Base-by-base conservation (phyloP, 495 filamentous ascomycete species). In the Evernia prunastri region DNA sequence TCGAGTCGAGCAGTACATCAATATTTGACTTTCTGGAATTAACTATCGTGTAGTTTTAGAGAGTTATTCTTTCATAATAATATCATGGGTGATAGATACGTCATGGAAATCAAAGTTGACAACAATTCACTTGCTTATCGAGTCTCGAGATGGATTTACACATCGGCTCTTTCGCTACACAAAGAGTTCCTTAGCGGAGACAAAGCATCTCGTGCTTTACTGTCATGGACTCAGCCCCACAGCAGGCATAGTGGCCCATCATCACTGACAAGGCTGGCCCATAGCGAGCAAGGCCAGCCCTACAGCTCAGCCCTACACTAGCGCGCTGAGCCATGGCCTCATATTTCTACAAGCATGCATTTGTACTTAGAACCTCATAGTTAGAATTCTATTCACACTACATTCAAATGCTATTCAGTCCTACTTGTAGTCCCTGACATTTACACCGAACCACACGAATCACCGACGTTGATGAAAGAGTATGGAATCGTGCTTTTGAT, bases 1-100 rank as follows among this genome's bases (percentile, higher is more conserved):
- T 10, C 61, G 72, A 45, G 66, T 72, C 49, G 68, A 73, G 25
- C 67, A 78, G 61, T 78, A 77, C 58, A 72, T 78, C 36, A 76
- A 77, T 61, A 37, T 78, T 31, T 77, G 60, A 67, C 67, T 79
- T 20, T 70, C 70, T 4, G 67, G 67, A 15, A 56, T 77, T 15
- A 69, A 68, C 62, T 45, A 75, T 17, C 72, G 54, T 43, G 73
- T 66, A 47, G 75, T 69, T 68, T 59, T 66, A 33, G 68, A 78
- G 63, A 74, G 65, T 40, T 68, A 80, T 69, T 72, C 71, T 29
- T 80, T 78, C 60, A 74, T 62, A 5, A 71, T 80, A 12, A 71
- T 59, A 61, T 78, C 67, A 5, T 78, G 68, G 74, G 74, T 67
- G 10, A 25, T 60, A 29, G 67, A 66, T 36, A 64, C 33, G 53